These are phyloP conservation scores for Trichoderma breve DNA, from an alignment of 2,329 filamentous ascomycete species.

Conservation along the genomic window DNA sequence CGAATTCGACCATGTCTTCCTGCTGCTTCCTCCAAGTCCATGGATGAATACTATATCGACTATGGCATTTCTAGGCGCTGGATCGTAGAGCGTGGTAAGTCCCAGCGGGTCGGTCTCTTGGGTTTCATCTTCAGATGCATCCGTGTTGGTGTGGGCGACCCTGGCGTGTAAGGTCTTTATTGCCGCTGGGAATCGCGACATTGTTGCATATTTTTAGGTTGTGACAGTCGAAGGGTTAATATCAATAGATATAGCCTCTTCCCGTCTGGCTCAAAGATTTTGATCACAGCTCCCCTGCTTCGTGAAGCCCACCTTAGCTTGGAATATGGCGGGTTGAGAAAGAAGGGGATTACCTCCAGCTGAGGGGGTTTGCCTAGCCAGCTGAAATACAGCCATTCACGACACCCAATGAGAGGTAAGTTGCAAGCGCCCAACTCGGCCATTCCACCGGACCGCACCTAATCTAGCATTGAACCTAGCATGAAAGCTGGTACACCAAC, in stretches of 20 bases:
- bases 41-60: slow-evolving; percentile 19
- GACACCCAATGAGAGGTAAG: not conserved
- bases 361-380: not conserved
- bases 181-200: not conserved
- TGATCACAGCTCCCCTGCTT: not conserved
- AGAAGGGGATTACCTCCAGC: not conserved
- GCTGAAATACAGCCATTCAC: not conserved
- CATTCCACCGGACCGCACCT: not conserved
- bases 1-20: slow-evolving; percentile 18
- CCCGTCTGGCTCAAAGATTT: not conserved
- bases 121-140: not conserved
- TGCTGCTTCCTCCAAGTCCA: slow-evolving; percentile 16
- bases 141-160: not conserved
- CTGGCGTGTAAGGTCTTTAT: not conserved
- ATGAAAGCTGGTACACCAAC: not conserved
- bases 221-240: not conserved
- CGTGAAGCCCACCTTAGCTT: not conserved
- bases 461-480: not conserved
- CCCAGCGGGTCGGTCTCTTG: slow-evolving; percentile 11
- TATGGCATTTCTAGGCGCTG: not conserved
- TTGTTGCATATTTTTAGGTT: not conserved
- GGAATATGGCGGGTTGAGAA: not conserved
- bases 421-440: not conserved
- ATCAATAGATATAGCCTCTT: not conserved
- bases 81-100: slow-evolving; percentile 10